Conservation (phyloP, 441 rosid genomes). For the Omphalea diandra region DNA sequence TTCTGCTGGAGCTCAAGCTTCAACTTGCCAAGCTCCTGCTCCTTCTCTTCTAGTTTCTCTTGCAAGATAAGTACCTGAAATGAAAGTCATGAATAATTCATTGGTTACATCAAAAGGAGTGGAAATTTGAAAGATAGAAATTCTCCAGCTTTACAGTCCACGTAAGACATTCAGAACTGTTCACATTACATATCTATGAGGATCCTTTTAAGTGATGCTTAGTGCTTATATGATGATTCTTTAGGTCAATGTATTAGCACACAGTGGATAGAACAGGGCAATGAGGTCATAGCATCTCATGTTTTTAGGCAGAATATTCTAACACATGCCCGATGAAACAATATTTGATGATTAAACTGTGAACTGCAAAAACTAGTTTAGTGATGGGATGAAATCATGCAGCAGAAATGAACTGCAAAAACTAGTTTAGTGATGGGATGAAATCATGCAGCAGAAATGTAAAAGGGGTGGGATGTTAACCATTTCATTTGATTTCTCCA, state of each 20-base stretch:
- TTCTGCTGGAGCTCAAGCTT: constrained; percentile 44
- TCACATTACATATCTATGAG: not conserved
- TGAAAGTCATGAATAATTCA: not conserved
- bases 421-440: not conserved
- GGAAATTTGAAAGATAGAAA: not conserved
- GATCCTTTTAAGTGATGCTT: not conserved
- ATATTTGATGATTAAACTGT: not conserved
- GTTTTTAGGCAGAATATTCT: not conserved
- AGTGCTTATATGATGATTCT: no score
- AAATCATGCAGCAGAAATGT: not conserved
- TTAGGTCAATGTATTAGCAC: not conserved
- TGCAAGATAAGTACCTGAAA: constrained; percentile 67
- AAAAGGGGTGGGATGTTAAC: constrained; percentile 32
- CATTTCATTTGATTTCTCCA: constrained; percentile 87
- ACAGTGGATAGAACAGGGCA: not conserved
- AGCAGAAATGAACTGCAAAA: not conserved
- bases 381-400: not conserved
- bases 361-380: not conserved
- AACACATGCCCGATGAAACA: not conserved
- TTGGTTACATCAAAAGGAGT: not conserved
- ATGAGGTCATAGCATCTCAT: not conserved
- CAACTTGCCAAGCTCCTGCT: constrained; percentile 41
- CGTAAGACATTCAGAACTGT: not conserved
- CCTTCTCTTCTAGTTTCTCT: constrained; percentile 73
- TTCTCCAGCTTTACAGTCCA: not conserved